Evolutionary conservation across 2,329 filamentous ascomycete species (phyloP).

Genomic region (Aureobasidium sp.): DNA sequence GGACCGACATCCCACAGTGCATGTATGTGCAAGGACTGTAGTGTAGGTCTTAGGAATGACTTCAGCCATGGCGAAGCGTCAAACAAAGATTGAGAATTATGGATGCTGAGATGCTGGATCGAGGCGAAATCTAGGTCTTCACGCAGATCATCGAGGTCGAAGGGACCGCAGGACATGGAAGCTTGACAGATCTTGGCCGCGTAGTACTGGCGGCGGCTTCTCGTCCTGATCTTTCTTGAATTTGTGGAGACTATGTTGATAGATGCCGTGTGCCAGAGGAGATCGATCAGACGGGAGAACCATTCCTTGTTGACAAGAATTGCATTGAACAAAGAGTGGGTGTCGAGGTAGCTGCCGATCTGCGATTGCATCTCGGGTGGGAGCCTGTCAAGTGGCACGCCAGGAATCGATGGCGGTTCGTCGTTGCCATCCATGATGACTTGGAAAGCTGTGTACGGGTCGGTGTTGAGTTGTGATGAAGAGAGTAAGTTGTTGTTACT

Average conservation of each 20-base stretch:
- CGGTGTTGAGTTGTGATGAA: neutral
- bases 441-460: neutral
- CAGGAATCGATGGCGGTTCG: neutral
- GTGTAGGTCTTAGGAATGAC: neutral
- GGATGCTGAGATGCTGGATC: neutral
- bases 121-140: neutral
- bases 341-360: neutral
- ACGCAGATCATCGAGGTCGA: too few species aligned
- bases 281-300: neutral
- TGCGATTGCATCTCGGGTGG: neutral
- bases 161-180: too few species aligned
- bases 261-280: neutral
- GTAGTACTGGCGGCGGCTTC: neutral
- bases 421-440: neutral
- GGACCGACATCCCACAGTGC: neutral
- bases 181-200: neutral
- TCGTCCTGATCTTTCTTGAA: neutral
- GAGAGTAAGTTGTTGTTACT: neutral
- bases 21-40: neutral
- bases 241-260: neutral
- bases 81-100: too few species aligned
- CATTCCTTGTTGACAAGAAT: neutral
- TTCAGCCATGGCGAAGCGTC: too few species aligned
- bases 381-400: neutral
- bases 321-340: neutral